phyloP scores from a whole-genome alignment of 2,329 filamentous ascomycete genomes.

The Fusarium redolens region DNA sequence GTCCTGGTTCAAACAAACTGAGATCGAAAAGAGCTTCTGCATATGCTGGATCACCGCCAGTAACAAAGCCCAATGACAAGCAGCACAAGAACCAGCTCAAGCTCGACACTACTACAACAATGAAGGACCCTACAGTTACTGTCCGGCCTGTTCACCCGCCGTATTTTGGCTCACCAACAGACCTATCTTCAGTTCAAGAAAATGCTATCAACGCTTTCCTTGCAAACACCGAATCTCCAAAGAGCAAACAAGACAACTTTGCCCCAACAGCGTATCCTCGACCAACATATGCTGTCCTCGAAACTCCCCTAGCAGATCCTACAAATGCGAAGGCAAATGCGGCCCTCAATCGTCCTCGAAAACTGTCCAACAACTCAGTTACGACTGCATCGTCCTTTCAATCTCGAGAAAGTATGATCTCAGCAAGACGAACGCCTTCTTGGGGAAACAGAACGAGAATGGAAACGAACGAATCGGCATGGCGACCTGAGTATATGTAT shows the following conservation, averaged over 20 bases:
- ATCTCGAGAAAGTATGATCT: conserved; percentile 47
- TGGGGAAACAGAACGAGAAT: conserved; percentile 55
- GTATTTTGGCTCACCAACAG: conserved; percentile 32
- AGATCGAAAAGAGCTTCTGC: conserved; percentile 41
- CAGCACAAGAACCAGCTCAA: conserved; percentile 21
- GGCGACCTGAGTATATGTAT: conserved; percentile 38
- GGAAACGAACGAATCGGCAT: conserved; percentile 53
- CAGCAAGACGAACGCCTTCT: conserved; percentile 45
- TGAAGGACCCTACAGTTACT: conserved; percentile 40
- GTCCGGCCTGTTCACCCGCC: conserved; percentile 37
- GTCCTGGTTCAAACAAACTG: conserved; percentile 43
- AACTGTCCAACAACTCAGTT: conserved; percentile 48
- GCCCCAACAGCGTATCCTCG: conserved; percentile 41
- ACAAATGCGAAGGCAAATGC: conserved; percentile 33
- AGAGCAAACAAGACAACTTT: conserved; percentile 8
- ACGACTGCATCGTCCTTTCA: conserved; percentile 43
- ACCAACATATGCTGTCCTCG: conserved; percentile 49
- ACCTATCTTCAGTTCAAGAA: conserved; percentile 36
- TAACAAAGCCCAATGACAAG: conserved; percentile 20
- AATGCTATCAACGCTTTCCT: conserved; percentile 31
- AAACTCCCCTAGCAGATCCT: conserved; percentile 42
- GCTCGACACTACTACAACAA: conserved; percentile 19
- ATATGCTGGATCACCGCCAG: conserved; percentile 27
- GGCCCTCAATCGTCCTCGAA: conserved; percentile 52
- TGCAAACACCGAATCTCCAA: conserved; percentile 18